Evolutionary conservation across 2,329 filamentous ascomycete genomes (phyloP), one percentile per base, ranked within the genome.

Genomic region (Aspergillus unguis): DNA sequence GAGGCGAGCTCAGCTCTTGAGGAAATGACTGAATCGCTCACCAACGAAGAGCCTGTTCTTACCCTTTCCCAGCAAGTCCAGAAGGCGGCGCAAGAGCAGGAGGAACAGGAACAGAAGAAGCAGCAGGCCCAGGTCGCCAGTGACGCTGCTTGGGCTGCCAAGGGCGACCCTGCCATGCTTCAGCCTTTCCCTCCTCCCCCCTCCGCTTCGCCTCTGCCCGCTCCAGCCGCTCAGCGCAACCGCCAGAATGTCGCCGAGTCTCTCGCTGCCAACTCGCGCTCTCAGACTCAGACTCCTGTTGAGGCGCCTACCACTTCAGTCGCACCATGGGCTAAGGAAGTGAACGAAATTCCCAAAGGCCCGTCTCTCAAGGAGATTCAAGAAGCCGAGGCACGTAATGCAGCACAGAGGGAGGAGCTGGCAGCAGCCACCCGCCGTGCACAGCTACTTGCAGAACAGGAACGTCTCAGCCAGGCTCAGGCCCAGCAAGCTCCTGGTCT

Each of bases 351-450:
- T 26, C 84, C 89, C 37, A 95, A 89, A 71, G 92, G 91, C 0
- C 94, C 92, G 2, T 96, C 92, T 55, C 77, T 99, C 57, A 95
- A 91, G 74, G 92, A 99, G 67, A 99, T 99, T 26, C 94, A 99
- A 70, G 92, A 96, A 71, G 87, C 90, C 4, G 94, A 99, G 71
- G 92, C 92, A 33, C 90, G 88, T 66, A 95, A 94, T 69, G 92
- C 92, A 8, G 92, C 92, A 47, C 89, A 95, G 73, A 86, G 84
- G 9, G 92, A 97, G 66, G 90, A 94, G 65, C 76, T 85, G 49
- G 90, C 89, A 11, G 85, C 86, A 33, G 87, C 89, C 38, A 82
- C 87, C 55, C 87, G 92, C 61, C 89, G 88, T 61, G 85, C 85
- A 27, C 72, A 74, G 53, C 61, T 73, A 44, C 80, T 85, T 11